These are phyloP conservation scores for Macrophomina tecta DNA, from an alignment of 2,329 filamentous ascomycete genomes.

Conservation along the genomic window DNA sequence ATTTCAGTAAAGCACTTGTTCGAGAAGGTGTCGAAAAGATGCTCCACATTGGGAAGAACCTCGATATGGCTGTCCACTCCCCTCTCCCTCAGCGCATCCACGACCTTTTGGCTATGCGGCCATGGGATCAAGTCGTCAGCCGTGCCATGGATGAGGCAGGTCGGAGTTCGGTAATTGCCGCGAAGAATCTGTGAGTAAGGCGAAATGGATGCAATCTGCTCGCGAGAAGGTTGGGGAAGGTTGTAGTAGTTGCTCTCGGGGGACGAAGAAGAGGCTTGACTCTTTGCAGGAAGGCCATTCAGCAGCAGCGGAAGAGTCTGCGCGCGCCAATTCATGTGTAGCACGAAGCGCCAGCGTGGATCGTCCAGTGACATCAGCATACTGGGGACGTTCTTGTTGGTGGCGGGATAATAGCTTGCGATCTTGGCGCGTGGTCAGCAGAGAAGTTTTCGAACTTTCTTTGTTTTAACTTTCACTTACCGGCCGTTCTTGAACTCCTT, in stretches of 20 bases:
- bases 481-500: not conserved
- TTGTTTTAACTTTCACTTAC: too few species aligned
- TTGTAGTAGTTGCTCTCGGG: not conserved
- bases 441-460: too few species aligned
- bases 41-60: too few species aligned
- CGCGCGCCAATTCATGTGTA: constrained; percentile 52
- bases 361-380: constrained; percentile 39
- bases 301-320: constrained; percentile 9
- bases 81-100: constrained; percentile 1
- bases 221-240: constrained; percentile 15
- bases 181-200: too few species aligned
- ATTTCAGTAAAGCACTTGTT: too few species aligned
- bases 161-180: constrained; percentile 31
- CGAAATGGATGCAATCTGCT: too few species aligned
- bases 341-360: constrained; percentile 44
- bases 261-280: not conserved
- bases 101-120: constrained; percentile 19
- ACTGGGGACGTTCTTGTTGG: constrained; percentile 31
- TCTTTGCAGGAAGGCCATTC: too few species aligned
- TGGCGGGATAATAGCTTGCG: constrained; percentile 29
- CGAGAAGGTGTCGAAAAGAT: too few species aligned
- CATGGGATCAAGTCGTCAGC: constrained; percentile 29
- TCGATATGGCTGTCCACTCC: not conserved
- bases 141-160: constrained; percentile 35
- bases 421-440: too few species aligned